phyloP scores from a whole-genome alignment of 257 asterid species.

The Gardenia jasminoides region DNA sequence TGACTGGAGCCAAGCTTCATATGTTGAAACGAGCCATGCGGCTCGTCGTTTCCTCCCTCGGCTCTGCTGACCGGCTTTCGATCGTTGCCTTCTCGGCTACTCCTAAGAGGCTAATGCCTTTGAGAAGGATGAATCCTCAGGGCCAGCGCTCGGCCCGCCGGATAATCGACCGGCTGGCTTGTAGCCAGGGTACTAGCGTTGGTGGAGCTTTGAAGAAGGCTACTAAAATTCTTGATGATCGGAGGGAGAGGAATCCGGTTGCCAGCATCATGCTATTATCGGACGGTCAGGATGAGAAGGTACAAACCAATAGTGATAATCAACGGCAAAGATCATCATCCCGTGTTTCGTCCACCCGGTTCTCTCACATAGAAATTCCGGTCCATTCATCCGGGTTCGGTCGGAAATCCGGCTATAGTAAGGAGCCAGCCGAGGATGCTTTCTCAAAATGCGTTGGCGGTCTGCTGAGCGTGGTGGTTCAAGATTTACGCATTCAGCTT shows the following conservation, averaged over 20 bases:
- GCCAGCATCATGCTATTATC: constrained; percentile 77
- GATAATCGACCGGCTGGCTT: constrained; percentile 54
- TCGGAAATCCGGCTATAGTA: constrained; percentile 26
- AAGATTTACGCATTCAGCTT: constrained; percentile 63
- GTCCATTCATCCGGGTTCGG: constrained; percentile 59
- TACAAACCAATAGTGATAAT: constrained; percentile 28
- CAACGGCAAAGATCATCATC: constrained; percentile 32
- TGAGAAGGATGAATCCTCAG: constrained; percentile 62
- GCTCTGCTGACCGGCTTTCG: constrained; percentile 88
- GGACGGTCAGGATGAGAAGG: constrained; percentile 62
- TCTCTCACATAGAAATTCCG: constrained; percentile 81
- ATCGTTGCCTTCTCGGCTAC: constrained; percentile 60
- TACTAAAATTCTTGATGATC: constrained; percentile 67
- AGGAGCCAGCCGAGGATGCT: constrained; percentile 65
- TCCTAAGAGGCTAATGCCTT: constrained; percentile 58
- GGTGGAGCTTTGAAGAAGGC: constrained; percentile 77
- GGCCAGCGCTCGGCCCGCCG: constrained; percentile 72
- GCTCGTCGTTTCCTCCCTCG: constrained; percentile 75
- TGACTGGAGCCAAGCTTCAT: constrained; percentile 84
- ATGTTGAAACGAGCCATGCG: constrained; percentile 91
- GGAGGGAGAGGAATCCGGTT: constrained; percentile 80
- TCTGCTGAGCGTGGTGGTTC: constrained; percentile 73
- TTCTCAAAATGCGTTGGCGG: constrained; percentile 87
- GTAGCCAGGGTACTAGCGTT: constrained; percentile 62
- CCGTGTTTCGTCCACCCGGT: constrained; percentile 54